A percentile compares a stretch with the other conserved stretches of the same genome.
phyloP scores from a whole-genome alignment of 805 yeast species.

The Spathaspora hagerdaliae region DNA sequence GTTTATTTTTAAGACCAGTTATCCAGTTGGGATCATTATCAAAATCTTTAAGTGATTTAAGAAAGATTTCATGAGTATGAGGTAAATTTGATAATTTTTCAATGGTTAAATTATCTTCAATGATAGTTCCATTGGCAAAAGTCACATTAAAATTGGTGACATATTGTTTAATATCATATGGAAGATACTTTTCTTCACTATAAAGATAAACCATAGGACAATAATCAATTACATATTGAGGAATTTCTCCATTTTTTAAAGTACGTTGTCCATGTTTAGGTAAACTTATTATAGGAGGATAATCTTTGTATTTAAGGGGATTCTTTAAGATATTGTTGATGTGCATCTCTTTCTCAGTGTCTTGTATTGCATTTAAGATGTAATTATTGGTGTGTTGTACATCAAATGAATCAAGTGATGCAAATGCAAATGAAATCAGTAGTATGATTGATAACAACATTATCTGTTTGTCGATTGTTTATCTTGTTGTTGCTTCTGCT shows the following conservation, averaged over 20 bases:
- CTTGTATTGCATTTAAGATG: conserved; percentile 5
- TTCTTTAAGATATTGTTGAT: conserved; percentile 6
- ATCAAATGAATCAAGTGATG: background rate
- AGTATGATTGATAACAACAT: background rate
- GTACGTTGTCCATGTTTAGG: conserved; percentile 34
- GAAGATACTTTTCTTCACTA: conserved; percentile 82
- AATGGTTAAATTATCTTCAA: conserved; percentile 26
- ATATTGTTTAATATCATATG: conserved; percentile 72
- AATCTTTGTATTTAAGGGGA: conserved; percentile 12
- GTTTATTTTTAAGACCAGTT: conserved; percentile 66
- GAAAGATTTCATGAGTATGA: conserved; percentile 35
- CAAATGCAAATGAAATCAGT: background rate
- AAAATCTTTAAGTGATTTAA: conserved; percentile 72
- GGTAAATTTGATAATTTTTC: conserved; percentile 28
- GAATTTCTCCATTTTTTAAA: conserved; percentile 52
- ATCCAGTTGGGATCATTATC: conserved; percentile 75
- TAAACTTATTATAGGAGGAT: conserved; percentile 34
- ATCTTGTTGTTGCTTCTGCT: too few relatives aligned
- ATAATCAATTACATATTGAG: conserved; percentile 56
- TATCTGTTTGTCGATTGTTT: too few relatives aligned
- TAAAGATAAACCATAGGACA: conserved; percentile 82
- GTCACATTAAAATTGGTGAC: conserved; percentile 63
- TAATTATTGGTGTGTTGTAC: conserved; percentile 2
- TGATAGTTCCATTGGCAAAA: conserved; percentile 44
- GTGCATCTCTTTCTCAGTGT: conserved; percentile 5